Conservation (phyloP, 2,329 filamentous ascomycete genomes). For the Albophoma yamanashiensis region DNA sequence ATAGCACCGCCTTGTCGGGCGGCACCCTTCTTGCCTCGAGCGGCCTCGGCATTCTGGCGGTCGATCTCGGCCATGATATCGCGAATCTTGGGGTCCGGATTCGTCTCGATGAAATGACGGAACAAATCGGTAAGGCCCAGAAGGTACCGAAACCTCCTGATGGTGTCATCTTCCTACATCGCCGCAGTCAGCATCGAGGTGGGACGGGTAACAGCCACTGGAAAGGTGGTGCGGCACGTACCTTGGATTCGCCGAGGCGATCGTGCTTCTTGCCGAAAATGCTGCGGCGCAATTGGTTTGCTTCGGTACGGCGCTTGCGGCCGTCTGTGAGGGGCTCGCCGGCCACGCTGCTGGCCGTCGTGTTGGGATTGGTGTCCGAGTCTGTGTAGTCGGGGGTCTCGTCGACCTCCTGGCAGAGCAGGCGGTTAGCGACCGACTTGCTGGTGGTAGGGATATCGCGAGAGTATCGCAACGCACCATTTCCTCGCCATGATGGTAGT, state of each 20-base stretch:
- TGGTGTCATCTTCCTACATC: slow-evolving; percentile 79
- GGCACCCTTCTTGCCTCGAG: slow-evolving; percentile 60
- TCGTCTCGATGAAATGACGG: slow-evolving; percentile 97
- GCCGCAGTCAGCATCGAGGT: not conserved
- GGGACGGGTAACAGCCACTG: not conserved
- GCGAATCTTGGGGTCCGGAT: slow-evolving; percentile 88
- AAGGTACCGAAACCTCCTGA: slow-evolving; percentile 88
- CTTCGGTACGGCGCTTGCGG: slow-evolving; percentile 76
- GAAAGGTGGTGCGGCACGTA: slow-evolving; percentile 24
- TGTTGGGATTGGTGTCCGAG: slow-evolving; percentile 57
- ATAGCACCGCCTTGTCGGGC: slow-evolving; percentile 76
- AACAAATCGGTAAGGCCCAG: slow-evolving; percentile 93
- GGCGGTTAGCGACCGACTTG: not conserved
- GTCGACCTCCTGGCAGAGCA: slow-evolving; percentile 41
- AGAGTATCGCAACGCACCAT: slow-evolving; percentile 27
- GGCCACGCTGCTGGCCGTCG: slow-evolving; percentile 71
- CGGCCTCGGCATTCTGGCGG: slow-evolving; percentile 71
- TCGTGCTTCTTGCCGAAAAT: slow-evolving; percentile 95
- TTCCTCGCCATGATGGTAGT: slow-evolving; percentile 31
- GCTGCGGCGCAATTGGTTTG: slow-evolving; percentile 79
- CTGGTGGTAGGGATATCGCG: not conserved
- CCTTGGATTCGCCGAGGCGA: slow-evolving; percentile 83
- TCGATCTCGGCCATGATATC: slow-evolving; percentile 93
- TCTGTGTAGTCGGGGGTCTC: slow-evolving; percentile 58
- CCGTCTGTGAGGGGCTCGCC: slow-evolving; percentile 68